phyloP scores from a whole-genome alignment of 352 stramenopile species.

The Phytophthora foliorum region DNA sequence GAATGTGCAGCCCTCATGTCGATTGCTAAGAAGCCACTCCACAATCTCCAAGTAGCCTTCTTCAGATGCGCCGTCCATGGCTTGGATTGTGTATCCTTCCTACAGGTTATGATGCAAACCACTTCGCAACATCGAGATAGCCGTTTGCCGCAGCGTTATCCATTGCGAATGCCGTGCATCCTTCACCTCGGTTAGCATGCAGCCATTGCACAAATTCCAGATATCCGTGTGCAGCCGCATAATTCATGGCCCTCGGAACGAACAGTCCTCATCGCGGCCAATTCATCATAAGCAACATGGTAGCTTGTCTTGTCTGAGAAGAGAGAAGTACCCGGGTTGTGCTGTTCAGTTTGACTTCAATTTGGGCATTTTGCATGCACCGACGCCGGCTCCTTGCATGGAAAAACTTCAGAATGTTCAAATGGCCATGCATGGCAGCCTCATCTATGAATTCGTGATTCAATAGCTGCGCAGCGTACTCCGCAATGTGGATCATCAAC shows the following conservation, averaged over 20 bases:
- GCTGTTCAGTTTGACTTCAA: neutral
- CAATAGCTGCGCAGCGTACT: neutral
- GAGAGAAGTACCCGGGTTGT: neutral
- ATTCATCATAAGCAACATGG: neutral
- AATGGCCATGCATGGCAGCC: neutral
- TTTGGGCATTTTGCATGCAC: neutral
- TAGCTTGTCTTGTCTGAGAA: no score
- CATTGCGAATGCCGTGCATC: slow-evolving; percentile 4
- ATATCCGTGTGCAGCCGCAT: neutral
- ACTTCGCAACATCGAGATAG: slow-evolving; percentile 8
- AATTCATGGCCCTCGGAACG: neutral
- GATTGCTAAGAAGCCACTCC: neutral
- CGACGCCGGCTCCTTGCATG: neutral
- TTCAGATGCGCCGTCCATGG: neutral
- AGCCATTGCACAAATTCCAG: slow-evolving; percentile 13
- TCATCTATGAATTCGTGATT: neutral
- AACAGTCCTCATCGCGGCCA: neutral
- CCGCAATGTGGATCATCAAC: neutral
- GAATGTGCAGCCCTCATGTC: neutral
- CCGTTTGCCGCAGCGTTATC: slow-evolving; percentile 9
- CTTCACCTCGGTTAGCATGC: neutral
- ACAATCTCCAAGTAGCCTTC: neutral
- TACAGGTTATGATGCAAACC: slow-evolving; percentile 6
- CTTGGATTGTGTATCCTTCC: slow-evolving; percentile 1
- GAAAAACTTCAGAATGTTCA: neutral